A percentile compares a stretch with the other conserved stretches of the same genome.
phyloP scores from a whole-genome alignment of 2,329 filamentous ascomycete species.

The Hortaea sp. region DNA sequence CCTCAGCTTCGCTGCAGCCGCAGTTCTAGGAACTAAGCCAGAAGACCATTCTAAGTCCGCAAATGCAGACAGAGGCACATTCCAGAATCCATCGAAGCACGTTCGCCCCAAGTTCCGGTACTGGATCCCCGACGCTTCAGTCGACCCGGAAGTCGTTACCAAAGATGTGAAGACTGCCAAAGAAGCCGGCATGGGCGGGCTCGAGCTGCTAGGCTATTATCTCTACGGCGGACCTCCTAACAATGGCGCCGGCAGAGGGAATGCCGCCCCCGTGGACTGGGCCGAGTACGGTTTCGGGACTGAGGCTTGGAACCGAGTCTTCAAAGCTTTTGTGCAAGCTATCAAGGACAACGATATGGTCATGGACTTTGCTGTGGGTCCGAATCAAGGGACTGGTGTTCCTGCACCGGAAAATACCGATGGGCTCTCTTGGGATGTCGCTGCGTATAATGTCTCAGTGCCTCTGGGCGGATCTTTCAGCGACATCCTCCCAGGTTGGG shows the following conservation, averaged over 20 bases:
- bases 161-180: conserved; percentile 25
- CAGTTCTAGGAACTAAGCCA: no score
- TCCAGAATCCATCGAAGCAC: conserved; percentile 17
- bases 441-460: conserved; percentile 7
- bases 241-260: conserved; percentile 11
- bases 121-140: conserved; percentile 31
- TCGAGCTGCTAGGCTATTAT: conserved; percentile 33
- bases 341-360: conserved; percentile 27
- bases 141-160: conserved; percentile 19
- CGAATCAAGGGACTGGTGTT: conserved; percentile 40
- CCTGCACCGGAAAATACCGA: conserved; percentile 27
- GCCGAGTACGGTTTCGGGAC: conserved; percentile 2
- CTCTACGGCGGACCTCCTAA: conserved; percentile 17
- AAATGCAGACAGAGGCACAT: conserved; percentile 6
- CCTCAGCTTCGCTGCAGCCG: no score
- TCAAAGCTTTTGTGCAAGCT: conserved; percentile 17
- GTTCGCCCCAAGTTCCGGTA: conserved; percentile 24
- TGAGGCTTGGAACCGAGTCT: conserved; percentile 1
- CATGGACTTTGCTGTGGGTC: conserved; percentile 39
- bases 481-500: conserved; percentile 1
- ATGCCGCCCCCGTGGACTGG: conserved; percentile 5
- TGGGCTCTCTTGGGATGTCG: conserved; percentile 28
- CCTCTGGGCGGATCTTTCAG: conserved; percentile 1
- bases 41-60: no score
- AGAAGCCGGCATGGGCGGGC: conserved; percentile 27